A percentile compares a stretch with the other conserved stretches of the same genome.
Conservation (phyloP, 148 eudicot species). For the Fagopyrum homotropicum region DNA sequence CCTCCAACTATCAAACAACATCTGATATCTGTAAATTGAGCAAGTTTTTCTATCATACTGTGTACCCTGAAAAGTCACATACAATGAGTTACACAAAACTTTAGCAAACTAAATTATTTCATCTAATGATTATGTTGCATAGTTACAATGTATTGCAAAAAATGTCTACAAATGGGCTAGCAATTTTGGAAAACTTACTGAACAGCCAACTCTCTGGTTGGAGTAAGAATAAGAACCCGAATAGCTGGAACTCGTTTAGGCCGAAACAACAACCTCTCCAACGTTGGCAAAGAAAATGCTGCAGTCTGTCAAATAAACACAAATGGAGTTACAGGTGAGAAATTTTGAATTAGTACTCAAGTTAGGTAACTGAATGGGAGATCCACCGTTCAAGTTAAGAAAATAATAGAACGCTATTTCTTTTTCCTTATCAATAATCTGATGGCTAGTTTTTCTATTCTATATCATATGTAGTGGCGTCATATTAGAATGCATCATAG, state of each 20-base stretch:
- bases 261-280: conserved; percentile 72
- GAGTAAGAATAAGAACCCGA: conserved; percentile 91
- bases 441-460: neutral
- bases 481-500: neutral
- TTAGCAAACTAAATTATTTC: neutral
- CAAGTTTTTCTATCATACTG: conserved; percentile 81
- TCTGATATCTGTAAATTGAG: conserved; percentile 84
- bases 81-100: neutral
- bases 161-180: neutral
- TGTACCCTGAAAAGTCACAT: conserved; percentile 53
- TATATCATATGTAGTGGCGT: neutral
- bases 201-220: conserved; percentile 90
- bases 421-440: neutral
- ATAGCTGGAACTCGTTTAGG: conserved; percentile 77
- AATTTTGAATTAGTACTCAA: neutral
- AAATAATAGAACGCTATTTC: neutral
- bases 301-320: conserved; percentile 55
- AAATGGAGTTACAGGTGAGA: neutral
- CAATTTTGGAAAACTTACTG: conserved; percentile 53
- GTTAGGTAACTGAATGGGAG: neutral
- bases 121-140: neutral
- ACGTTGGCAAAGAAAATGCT: conserved; percentile 80
- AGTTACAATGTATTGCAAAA: neutral
- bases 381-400: neutral
- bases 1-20: conserved; percentile 88